Base-by-base conservation (phyloP, 805 yeast species). In the Ascoidea asiatica region DNA sequence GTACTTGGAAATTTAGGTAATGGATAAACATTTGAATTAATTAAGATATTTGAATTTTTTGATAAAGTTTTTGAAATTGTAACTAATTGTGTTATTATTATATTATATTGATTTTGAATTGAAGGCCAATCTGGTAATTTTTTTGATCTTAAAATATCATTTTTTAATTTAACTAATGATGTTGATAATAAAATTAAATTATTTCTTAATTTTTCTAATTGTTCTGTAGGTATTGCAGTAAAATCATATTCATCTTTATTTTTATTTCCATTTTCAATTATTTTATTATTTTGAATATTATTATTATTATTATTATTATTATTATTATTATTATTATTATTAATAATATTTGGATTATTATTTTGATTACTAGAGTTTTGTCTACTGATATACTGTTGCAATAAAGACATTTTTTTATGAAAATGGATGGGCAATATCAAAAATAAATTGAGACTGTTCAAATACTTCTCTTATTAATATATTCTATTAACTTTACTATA, bases 1-100 rank as follows among this genome's bases (percentile, higher is more conserved):
- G 86, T 74, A 0, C 94, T 76, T 6, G 97, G 97, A 57, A 90
- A 92, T 19, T 73, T 72, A 0, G 89, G 81, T 44, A 85, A 65
- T 1, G 98, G 98, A 55, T 76, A 90, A 1, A 79, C 89, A 43
- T 84, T 87, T 0, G 95, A 79, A 4, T 74, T 62, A 40, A 72
- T 70, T 21, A 92, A 64, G 0, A 72, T 60, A 3, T 73, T 80
- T 5, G 75, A 70, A 53, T 81, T 77, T 44, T 71, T 69, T 38
- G 79, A 76, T 20, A 92, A 57, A 1, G 86, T 79, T 5, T 73
- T 62, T 0, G 94, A 76, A n/a, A 90, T 72, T 2, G 95, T 79
- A 39, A 75, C 74, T 40, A 90, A 64, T 58, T 92, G 97, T 15
- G 95, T 83, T 29, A 89, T 60, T 6, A 87, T 73, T 21, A 89